A percentile compares a stretch with the other conserved stretches of the same genome.
phyloP scores from a whole-genome alignment of 768 basidiomycete genomes.

The Pholiota conissans region DNA sequence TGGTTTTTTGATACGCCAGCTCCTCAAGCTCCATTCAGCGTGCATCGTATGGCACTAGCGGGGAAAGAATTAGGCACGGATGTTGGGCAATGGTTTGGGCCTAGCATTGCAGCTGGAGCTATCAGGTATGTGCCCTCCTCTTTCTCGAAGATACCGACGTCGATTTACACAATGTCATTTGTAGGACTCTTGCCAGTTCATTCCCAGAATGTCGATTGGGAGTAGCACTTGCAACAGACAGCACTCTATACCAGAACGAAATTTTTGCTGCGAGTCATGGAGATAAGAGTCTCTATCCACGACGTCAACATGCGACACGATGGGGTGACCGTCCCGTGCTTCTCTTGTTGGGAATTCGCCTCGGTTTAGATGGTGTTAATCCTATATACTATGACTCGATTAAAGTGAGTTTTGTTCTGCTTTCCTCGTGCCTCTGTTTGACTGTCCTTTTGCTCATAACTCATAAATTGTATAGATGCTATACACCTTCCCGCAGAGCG shows the following conservation, averaged over 20 bases:
- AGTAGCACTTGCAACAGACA: constrained; percentile 81
- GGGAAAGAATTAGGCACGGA: constrained; percentile 95
- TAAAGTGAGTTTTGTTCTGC: constrained; percentile 31
- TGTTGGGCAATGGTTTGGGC: constrained; percentile 98
- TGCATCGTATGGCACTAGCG: constrained; percentile 95
- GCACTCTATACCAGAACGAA: constrained; percentile 80
- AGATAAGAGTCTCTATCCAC: constrained; percentile 27
- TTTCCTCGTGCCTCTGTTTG: neutral
- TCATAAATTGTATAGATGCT: constrained; percentile 49
- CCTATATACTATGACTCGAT: constrained; percentile 89
- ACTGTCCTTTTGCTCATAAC: neutral
- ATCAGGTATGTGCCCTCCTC: constrained; percentile 62
- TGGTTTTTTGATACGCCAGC: constrained; percentile 97
- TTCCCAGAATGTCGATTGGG: constrained; percentile 82
- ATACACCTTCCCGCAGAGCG: constrained; percentile 92
- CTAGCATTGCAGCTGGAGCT: constrained; percentile 95
- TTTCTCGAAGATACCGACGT: too few relatives aligned
- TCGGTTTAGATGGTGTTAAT: constrained; percentile 93
- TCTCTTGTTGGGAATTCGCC: constrained; percentile 81
- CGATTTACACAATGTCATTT: too few relatives aligned
- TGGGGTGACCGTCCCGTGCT: constrained; percentile 91
- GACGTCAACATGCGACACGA: constrained; percentile 24
- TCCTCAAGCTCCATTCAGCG: constrained; percentile 84
- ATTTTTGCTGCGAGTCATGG: constrained; percentile 77
- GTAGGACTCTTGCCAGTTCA: constrained; percentile 70